Evolutionary conservation across 2,329 filamentous ascomycete species (phyloP), one percentile per base, ranked within the genome.

Genomic region (Fusarium redolens): DNA sequence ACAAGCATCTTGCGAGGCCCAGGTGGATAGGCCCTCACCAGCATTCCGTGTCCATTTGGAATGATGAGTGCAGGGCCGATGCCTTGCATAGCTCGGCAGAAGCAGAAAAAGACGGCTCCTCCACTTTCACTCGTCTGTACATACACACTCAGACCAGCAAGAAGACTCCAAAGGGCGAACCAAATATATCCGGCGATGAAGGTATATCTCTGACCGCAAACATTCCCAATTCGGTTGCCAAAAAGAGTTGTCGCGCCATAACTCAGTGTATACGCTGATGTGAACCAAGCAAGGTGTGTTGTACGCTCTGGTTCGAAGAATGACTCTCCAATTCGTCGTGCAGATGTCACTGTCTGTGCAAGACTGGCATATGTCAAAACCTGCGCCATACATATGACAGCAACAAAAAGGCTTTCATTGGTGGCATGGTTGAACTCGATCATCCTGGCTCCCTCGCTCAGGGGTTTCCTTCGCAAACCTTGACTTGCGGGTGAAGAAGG

Each of bases 31-130:
- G 76, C 76, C 41, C 69, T 69, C 40, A 74, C 65, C 13, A 78
- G 48, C 50, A 78, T 67, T 7, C 63, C 68, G 31, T 77, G 65
- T 3, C 76, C 76, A 33, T 76, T 78, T 15, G 76, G 72, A n/a
- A 71, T 66, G 8, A 72, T 52, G 17, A 78, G 50, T 22, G 76
- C 76, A 25, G 76, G 70, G 4, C 76, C 74, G 8, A 78, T 65
- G 40, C 76, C 76, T 60, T 78, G 76, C 65, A 78, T 62, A 22
- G 59, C 72, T 40, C 76, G 73, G n/a, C 75, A 77, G 17, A 77
- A 41, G 22, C 73, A 77, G 52, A 78, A 76, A 56, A 68, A 77
- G n/a, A 65, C 56, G 7, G 63, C 61, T 22, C 74, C 72, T 33
- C 61, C 55, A 17, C 37, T 56, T 22, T 57, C 48, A 18, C 61